Evolutionary conservation across 148 eudicot genomes (phyloP), one percentile per base, ranked within the genome.

Genomic region (Polygonum aviculare): DNA sequence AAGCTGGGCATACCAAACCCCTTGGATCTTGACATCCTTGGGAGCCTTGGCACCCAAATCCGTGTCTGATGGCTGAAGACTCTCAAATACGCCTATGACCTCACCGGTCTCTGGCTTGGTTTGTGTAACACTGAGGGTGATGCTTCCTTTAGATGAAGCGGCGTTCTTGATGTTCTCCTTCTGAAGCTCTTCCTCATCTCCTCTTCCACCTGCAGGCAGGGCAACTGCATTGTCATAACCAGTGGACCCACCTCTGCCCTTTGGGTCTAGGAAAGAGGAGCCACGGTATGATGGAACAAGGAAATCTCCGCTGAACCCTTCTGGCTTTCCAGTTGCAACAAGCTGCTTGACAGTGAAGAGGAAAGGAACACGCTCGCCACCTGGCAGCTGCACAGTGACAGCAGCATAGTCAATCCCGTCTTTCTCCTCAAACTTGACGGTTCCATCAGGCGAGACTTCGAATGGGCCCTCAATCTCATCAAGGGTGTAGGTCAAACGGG

Each of bases 381-480:
- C 31, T 26, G 31, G 31, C 31, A 26, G 31, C 31, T 26, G 31
- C 31, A 26, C 31, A 26, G 31, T 26, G 31, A 26, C 31, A 26
- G 31, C 31, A 26, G 31, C 31, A 26, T 26, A 26, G 31, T 26
- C 31, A 26, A 26, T 26, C 31, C 31, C 31, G 31, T 26, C 31
- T 26, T 26, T 26, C 31, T 26, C 31, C 31, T 26, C 31, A 26
- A 26, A 26, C 31, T 26, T 26, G 31, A 26, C 31, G 31, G 31
- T 26, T 26, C 31, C 31, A 26, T 26, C 31, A 26, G 31, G 31
- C 31, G 31, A 26, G 31, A 26, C 31, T 26, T 91, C 98, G 31
- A 96, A 93, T 51, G 99, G 97, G 4, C 99, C 98, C 85, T 96
- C 98, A 2, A 96, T 96, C 78, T 96, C 97, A 41, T 96, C 99